phyloP scores from a whole-genome alignment of 2,329 filamentous ascomycete species.

The Penicillium nordicum region DNA sequence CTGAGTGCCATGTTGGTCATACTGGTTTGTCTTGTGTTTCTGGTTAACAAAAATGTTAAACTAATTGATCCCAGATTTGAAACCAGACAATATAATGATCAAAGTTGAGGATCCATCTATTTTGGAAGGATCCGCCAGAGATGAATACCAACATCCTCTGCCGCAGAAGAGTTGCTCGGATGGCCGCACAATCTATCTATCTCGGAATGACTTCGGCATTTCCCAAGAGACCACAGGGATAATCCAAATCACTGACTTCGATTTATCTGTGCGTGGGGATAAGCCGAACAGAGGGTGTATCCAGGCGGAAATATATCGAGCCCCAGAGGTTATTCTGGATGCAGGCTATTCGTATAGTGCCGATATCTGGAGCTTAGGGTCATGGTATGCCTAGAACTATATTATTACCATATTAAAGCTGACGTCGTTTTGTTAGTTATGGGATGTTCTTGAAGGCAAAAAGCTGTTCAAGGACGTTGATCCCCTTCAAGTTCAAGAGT shows the following conservation, averaged over 20 bases:
- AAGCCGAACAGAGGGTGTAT: conserved; percentile 37
- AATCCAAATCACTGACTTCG: conserved; percentile 35
- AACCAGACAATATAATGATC: conserved; percentile 31
- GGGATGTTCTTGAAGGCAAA: conserved; percentile 30
- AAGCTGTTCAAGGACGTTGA: conserved; percentile 26
- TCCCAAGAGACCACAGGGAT: conserved; percentile 21
- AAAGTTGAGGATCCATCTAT: conserved; percentile 26
- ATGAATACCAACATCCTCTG: conserved; percentile 29
- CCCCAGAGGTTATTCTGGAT: conserved; percentile 36
- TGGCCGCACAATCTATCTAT: conserved; percentile 36
- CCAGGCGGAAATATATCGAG: conserved; percentile 31
- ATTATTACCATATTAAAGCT: not conserved
- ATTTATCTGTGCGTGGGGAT: conserved; percentile 30
- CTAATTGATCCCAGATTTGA: conserved; percentile 32
- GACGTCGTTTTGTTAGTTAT: conserved; percentile 18
- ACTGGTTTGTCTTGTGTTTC: conserved; percentile 31
- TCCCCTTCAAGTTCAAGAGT: conserved; percentile 19
- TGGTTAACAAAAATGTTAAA: not conserved
- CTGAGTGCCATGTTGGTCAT: conserved; percentile 43
- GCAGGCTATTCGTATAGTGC: conserved; percentile 36
- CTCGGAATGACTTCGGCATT: conserved; percentile 31
- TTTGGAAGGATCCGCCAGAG: conserved; percentile 22
- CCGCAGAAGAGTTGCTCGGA: conserved; percentile 28
- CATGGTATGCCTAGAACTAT: conserved; percentile 26
- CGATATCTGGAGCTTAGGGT: conserved; percentile 40